phyloP scores from a whole-genome alignment of 768 basidiomycete genomes.

The Lentinula edodes region DNA sequence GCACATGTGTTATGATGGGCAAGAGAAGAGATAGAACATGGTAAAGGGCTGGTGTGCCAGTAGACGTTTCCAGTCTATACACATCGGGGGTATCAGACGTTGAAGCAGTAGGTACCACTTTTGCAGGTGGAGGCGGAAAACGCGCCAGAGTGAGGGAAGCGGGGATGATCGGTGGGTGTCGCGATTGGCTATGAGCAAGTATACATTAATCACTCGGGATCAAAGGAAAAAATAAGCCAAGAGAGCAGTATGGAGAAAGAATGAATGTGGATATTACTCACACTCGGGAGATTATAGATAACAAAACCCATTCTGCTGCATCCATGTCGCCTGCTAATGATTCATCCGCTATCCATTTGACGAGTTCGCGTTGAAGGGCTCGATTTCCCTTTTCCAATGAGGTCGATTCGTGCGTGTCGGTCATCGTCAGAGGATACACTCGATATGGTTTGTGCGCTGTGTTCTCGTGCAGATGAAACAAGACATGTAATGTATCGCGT shows the following conservation, averaged over 20 bases:
- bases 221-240: background rate
- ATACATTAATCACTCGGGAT: background rate
- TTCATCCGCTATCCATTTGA: conserved; percentile 70
- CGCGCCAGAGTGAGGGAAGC: conserved; percentile 23
- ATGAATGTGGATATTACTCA: conserved; percentile 28
- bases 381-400: conserved; percentile 9
- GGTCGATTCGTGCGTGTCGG: conserved; percentile 25
- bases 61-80: background rate
- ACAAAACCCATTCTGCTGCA: conserved; percentile 72
- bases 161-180: conserved; percentile 61
- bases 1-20: conserved; percentile 48
- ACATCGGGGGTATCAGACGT: background rate
- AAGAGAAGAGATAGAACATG: conserved; percentile 53
- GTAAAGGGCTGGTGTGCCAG: conserved; percentile 40
- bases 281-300: conserved; percentile 58
- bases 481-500: conserved; percentile 53
- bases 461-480: conserved; percentile 36
- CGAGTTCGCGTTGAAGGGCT: conserved; percentile 45
- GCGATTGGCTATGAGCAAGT: conserved; percentile 53
- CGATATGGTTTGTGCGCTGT: conserved; percentile 22
- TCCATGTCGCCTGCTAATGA: conserved; percentile 61
- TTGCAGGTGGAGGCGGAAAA: conserved; percentile 18
- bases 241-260: conserved; percentile 3
- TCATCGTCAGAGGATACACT: conserved; percentile 31
- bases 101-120: background rate